phyloP scores from a whole-genome alignment of 2,329 filamentous ascomycete species.

The Pseudogymnoascus sp. region DNA sequence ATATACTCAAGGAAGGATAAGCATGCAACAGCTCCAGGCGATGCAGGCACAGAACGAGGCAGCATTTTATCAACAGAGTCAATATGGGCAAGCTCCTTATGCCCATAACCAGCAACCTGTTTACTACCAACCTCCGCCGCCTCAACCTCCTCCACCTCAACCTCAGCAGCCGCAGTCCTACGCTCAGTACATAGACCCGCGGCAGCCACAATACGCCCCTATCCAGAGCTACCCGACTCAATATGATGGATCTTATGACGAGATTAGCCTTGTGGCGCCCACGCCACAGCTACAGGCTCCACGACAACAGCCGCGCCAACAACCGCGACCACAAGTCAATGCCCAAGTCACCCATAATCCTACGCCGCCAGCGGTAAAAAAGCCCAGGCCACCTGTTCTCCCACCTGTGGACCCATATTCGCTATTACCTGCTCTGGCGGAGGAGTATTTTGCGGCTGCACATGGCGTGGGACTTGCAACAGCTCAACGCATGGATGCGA shows the following conservation, averaged over 20 bases:
- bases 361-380: not conserved
- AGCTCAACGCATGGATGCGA: slow-evolving; percentile 42
- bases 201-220: slow-evolving; percentile 18
- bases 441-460: slow-evolving; percentile 67
- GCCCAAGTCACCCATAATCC: not conserved
- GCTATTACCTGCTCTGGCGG: slow-evolving; percentile 63
- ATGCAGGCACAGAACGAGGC: slow-evolving; percentile 14
- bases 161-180: slow-evolving; percentile 30
- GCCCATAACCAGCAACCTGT: slow-evolving; percentile 22
- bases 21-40: slow-evolving; percentile 15
- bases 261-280: not conserved
- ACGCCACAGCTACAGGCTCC: slow-evolving; percentile 9
- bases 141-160: slow-evolving; percentile 30
- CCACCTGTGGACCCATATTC: slow-evolving; percentile 41
- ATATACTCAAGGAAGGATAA: slow-evolving; percentile 13
- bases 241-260: slow-evolving; percentile 9
- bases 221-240: not conserved
- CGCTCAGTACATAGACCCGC: slow-evolving; percentile 23
- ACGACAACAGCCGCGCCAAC: slow-evolving; percentile 15
- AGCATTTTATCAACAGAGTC: slow-evolving; percentile 11
- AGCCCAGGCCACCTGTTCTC: not conserved
- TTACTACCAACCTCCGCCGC: slow-evolving; percentile 24
- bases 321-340: slow-evolving; percentile 2
- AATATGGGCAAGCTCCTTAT: slow-evolving; percentile 22
- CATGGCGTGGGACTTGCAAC: slow-evolving; percentile 46